Evolutionary conservation across 2,329 filamentous ascomycete species (phyloP).

Genomic region (Colletotrichum phormii): DNA sequence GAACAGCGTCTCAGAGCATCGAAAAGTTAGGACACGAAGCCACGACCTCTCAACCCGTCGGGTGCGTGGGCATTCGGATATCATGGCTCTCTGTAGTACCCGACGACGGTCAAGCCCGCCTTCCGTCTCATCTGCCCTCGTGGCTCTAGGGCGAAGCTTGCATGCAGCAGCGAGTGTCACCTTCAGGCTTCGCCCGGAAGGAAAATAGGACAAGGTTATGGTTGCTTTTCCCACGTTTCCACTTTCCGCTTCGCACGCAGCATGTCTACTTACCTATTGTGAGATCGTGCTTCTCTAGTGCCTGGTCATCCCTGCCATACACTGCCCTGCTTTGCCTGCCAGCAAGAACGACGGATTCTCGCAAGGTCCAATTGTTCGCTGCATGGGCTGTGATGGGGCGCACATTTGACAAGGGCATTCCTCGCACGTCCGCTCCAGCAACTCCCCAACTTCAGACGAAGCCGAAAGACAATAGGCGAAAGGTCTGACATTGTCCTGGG

Average conservation of each 20-base stretch:
- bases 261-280: background rate
- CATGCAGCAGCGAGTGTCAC: background rate
- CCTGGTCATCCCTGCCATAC: background rate
- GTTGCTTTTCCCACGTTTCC: conserved; percentile 12
- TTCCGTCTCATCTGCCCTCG: background rate
- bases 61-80: conserved; percentile 1
- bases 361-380: conserved; percentile 8
- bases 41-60: background rate
- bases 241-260: background rate
- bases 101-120: background rate
- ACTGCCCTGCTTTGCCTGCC: background rate
- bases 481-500: background rate
- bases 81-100: background rate
- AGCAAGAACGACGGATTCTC: background rate
- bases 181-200: background rate
- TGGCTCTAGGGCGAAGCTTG: background rate
- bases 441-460: background rate
- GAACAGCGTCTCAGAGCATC: background rate
- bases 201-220: background rate
- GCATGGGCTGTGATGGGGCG: background rate
- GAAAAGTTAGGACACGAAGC: background rate
- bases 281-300: background rate
- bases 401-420: background rate
- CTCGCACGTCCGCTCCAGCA: background rate
- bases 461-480: background rate